A percentile compares a stretch with the other conserved stretches of the same genome.
phyloP scores from a whole-genome alignment of 1,284 basidiomycete species.

The Pterulicium gracile region DNA sequence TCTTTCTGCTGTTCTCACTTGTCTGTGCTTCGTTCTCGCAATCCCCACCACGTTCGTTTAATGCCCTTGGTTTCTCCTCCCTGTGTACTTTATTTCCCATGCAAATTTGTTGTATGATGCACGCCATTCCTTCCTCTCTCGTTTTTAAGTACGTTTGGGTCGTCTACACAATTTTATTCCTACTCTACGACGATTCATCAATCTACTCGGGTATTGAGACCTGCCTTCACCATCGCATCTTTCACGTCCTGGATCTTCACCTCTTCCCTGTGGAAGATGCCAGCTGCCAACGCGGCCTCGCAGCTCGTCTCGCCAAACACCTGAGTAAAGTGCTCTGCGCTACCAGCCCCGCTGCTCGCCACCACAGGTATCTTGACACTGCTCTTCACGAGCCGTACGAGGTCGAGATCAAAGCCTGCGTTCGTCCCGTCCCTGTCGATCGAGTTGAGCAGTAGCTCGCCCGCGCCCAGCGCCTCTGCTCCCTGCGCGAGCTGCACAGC shows the following conservation, averaged over 20 bases:
- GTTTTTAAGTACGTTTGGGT: neutral
- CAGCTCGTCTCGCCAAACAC: slow-evolving; percentile 74
- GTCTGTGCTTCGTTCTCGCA: neutral
- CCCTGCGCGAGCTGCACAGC: slow-evolving; percentile 88
- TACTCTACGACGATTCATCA: slow-evolving; percentile 4
- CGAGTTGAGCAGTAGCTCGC: slow-evolving; percentile 92
- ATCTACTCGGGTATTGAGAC: slow-evolving; percentile 41
- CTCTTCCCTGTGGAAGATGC: slow-evolving; percentile 93
- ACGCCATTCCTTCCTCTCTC: neutral
- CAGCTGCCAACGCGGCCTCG: slow-evolving; percentile 93
- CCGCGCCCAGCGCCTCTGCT: slow-evolving; percentile 84
- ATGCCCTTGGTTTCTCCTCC: neutral
- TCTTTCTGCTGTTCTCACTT: neutral
- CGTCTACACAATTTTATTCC: neutral
- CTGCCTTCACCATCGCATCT: slow-evolving; percentile 33
- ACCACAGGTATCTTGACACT: slow-evolving; percentile 88
- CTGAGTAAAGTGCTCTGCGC: slow-evolving; percentile 73
- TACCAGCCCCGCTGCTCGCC: slow-evolving; percentile 90
- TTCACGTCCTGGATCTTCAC: slow-evolving; percentile 73
- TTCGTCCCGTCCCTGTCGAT: slow-evolving; percentile 96
- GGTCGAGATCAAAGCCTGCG: slow-evolving; percentile 83
- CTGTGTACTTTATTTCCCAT: neutral
- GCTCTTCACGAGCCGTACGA: slow-evolving; percentile 69
- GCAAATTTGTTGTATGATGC: neutral
- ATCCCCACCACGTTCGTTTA: neutral